Evolutionary conservation across 306 rosid genomes (phyloP).

Genomic region (Castanea sativa): DNA sequence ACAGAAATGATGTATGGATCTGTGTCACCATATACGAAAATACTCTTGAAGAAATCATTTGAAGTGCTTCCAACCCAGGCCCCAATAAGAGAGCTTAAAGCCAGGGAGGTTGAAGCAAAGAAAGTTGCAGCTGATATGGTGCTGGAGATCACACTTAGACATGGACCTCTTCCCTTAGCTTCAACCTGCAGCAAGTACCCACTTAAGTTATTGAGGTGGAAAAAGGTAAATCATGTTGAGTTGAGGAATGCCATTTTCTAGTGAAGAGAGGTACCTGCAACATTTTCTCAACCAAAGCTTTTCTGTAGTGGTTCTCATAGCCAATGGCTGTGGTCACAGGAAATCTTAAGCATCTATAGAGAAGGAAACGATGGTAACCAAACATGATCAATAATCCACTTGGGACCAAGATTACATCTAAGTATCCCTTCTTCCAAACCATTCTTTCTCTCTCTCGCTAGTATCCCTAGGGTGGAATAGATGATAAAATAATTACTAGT

Average conservation of each 20-base stretch:
- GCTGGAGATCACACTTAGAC: neutral
- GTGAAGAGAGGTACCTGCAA: neutral
- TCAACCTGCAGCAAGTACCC: slow-evolving; percentile 4
- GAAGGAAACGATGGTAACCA: neutral
- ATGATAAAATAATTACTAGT: neutral
- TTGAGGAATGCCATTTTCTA: neutral
- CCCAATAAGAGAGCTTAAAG: neutral
- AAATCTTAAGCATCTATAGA: neutral
- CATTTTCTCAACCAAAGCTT: neutral
- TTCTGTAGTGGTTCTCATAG: neutral
- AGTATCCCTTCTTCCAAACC: neutral
- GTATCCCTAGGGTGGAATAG: neutral
- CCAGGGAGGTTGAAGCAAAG: slow-evolving; percentile 1
- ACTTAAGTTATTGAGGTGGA: neutral
- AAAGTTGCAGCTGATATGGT: neutral
- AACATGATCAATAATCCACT: neutral
- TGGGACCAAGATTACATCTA: neutral
- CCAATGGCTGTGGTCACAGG: neutral
- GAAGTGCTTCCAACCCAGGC: neutral
- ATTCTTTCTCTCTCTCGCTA: neutral
- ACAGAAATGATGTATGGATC: neutral
- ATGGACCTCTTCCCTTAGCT: neutral
- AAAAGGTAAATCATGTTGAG: neutral
- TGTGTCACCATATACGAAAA: neutral
- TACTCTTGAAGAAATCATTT: neutral